Evolutionary conservation across 2,329 filamentous ascomycete genomes (phyloP), one percentile per base, ranked within the genome.

Genomic region (Diplodia mutila): DNA sequence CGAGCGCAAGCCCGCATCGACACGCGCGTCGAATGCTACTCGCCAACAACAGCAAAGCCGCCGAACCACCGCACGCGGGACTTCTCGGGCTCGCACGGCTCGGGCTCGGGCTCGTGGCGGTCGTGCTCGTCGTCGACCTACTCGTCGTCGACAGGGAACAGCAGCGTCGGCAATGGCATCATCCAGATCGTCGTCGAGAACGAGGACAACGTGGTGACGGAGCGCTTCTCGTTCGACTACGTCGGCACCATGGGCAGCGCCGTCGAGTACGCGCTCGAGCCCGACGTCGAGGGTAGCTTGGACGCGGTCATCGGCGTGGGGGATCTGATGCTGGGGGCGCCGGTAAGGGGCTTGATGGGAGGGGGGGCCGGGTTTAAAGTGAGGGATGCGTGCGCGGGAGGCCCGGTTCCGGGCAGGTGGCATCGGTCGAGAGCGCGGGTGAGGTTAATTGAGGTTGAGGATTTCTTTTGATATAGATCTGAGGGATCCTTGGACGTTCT

Each of bases 241-340:
- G 76, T 92, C 7, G 91, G 91, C 18, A 82, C 83, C 1, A 73
- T 88, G 3, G 83, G 81, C 34, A 90, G 87, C 55, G 78, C 75
- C 34, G 88, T 93, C 64, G 74, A 78, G 21, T 93, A 93, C 73
- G 79, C 82, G 49, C 79, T 93, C 12, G 75, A 80, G 18, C 83
- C 90, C 0, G 89, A 91, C 65, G 71, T 75, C 0, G 73, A 73
- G 21, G 87, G 87, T 0, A 85, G 82, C 1, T 80, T 80, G 69
- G 66, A 67, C 34, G 85, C 86, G 34, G 82, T 85, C 57, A 80
- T 86, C 0, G 84, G 84, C 48, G 76, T 88, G 3, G 75, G 80
- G 5, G 85, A 88, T 63, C 70, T 89, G 18, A 71, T 86, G 9
- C 77, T 78, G 1, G 81, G 83, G 53, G 42, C 34, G 12, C 27